phyloP scores from a whole-genome alignment of 2,329 filamentous ascomycete species.

The Paradendryphiella salina region DNA sequence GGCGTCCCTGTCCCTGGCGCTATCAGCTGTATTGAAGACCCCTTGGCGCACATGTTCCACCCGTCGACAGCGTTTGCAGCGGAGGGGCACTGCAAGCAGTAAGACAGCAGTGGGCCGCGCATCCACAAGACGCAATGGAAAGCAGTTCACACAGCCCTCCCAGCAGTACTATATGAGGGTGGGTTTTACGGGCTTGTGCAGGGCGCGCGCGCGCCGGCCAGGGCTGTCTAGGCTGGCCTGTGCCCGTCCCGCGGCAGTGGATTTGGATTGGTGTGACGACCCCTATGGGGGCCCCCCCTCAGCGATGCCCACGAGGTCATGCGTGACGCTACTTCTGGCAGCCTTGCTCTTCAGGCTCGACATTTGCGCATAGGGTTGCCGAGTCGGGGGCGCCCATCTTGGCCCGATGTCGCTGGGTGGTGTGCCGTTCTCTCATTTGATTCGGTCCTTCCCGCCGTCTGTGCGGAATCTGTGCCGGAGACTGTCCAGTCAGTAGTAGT shows the following conservation, averaged over 20 bases:
- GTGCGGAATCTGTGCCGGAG: slow-evolving; percentile 28
- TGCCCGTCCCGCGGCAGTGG: slow-evolving; percentile 1
- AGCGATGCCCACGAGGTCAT: slow-evolving; percentile 20
- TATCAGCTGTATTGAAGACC: slow-evolving; percentile 14
- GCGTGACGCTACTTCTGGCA: slow-evolving; percentile 22
- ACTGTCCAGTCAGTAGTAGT: slow-evolving; percentile 8
- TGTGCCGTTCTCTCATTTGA: slow-evolving; percentile 30
- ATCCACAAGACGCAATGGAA: neutral
- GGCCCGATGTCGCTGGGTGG: slow-evolving; percentile 34
- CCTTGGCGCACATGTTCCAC: slow-evolving; percentile 25
- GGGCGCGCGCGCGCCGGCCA: neutral
- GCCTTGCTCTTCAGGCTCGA: slow-evolving; percentile 19
- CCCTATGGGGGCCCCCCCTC: neutral
- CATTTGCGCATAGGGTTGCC: slow-evolving; percentile 19
- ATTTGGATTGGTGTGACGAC: neutral
- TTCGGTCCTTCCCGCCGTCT: slow-evolving; percentile 37
- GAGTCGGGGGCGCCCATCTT: slow-evolving; percentile 21
- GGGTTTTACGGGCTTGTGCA: neutral
- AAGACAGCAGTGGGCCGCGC: slow-evolving; percentile 10
- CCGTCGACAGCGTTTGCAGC: slow-evolving; percentile 26
- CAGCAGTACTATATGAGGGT: neutral
- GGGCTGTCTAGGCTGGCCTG: slow-evolving; percentile 1
- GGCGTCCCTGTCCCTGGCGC: slow-evolving; percentile 16
- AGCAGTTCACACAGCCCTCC: neutral
- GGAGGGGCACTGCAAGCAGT: slow-evolving; percentile 11